Percentiles rank a stretch among this genome's conserved stretches.
phyloP scores from a whole-genome alignment of 352 stramenopile species.

The Pythium periplocum region DNA sequence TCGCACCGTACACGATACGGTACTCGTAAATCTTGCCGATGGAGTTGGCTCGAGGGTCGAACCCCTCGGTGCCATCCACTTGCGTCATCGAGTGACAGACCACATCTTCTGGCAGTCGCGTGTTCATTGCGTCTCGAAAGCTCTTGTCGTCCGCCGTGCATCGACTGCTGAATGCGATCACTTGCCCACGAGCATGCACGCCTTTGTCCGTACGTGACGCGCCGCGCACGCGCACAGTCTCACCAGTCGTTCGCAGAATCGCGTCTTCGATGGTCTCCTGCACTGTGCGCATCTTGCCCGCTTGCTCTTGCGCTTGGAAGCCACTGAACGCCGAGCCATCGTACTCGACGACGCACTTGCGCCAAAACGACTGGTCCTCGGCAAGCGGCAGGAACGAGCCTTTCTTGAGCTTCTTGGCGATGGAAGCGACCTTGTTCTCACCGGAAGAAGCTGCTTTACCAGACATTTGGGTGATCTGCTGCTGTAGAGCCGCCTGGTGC shows the following conservation, averaged over 20 bases:
- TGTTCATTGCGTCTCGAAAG: constrained; percentile 71
- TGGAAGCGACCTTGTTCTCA: neutral
- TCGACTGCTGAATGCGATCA: constrained; percentile 84
- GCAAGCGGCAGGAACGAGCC: constrained; percentile 33
- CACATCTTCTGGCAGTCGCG: constrained; percentile 55
- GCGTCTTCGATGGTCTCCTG: constrained; percentile 73
- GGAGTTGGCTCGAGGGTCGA: constrained; percentile 49
- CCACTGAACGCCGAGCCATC: constrained; percentile 73
- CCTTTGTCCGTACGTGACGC: constrained; percentile 90
- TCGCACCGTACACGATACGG: constrained; percentile 32
- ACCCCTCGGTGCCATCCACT: constrained; percentile 16
- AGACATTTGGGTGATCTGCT: neutral
- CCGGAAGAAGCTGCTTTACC: neutral
- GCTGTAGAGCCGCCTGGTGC: constrained; percentile 5
- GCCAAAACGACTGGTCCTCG: constrained; percentile 14
- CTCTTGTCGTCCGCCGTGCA: constrained; percentile 36
- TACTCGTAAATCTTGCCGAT: constrained; percentile 70
- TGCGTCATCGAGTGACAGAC: constrained; percentile 24
- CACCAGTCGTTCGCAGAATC: constrained; percentile 59
- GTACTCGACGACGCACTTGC: constrained; percentile 53
- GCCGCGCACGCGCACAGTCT: constrained; percentile 73
- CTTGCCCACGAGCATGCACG: constrained; percentile 89
- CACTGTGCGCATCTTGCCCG: constrained; percentile 42
- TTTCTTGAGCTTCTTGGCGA: constrained; percentile 19
- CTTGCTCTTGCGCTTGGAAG: constrained; percentile 77